Conservation (phyloP, 192 early-diverging fungal genomes). For the Coemansia sp. region DNA sequence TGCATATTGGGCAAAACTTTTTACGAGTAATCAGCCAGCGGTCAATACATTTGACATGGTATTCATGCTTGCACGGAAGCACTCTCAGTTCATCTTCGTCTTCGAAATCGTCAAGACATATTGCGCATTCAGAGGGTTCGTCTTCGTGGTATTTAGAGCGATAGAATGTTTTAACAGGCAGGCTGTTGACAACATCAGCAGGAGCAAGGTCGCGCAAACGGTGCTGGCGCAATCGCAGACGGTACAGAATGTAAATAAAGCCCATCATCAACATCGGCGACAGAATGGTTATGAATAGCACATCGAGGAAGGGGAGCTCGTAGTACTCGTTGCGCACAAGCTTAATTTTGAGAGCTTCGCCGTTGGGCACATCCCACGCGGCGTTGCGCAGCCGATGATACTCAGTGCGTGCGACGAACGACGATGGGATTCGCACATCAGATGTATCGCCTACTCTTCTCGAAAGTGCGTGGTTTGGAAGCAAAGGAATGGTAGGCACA, state of each 20-base stretch:
- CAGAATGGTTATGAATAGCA: slow-evolving; percentile 79
- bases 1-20: slow-evolving; percentile 82
- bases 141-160: slow-evolving; percentile 63
- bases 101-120: slow-evolving; percentile 91
- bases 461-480: too few species aligned
- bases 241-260: slow-evolving; percentile 72
- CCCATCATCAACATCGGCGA: slow-evolving; percentile 79
- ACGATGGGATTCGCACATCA: slow-evolving; percentile 83
- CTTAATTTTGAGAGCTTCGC: slow-evolving; percentile 27
- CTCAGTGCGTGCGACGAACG: slow-evolving; percentile 75
- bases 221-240: slow-evolving; percentile 70
- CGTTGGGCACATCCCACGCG: slow-evolving; percentile 16
- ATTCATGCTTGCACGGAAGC: slow-evolving; percentile 87
- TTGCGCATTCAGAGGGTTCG: slow-evolving; percentile 83
- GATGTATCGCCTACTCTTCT: slow-evolving; percentile 84
- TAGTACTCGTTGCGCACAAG: slow-evolving; percentile 56
- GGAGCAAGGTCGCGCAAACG: slow-evolving; percentile 77
- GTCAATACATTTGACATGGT: slow-evolving; percentile 88
- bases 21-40: slow-evolving; percentile 87
- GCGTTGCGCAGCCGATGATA: slow-evolving; percentile 62
- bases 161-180: slow-evolving; percentile 73
- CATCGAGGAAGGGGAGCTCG: slow-evolving; percentile 72
- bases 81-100: slow-evolving; percentile 76
- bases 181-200: slow-evolving; percentile 65
- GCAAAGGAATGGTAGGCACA: slow-evolving; percentile 1